Percentiles rank a stretch among this genome's conserved stretches.
Conservation (phyloP, 441 rosid species). For the Croton setiger region DNA sequence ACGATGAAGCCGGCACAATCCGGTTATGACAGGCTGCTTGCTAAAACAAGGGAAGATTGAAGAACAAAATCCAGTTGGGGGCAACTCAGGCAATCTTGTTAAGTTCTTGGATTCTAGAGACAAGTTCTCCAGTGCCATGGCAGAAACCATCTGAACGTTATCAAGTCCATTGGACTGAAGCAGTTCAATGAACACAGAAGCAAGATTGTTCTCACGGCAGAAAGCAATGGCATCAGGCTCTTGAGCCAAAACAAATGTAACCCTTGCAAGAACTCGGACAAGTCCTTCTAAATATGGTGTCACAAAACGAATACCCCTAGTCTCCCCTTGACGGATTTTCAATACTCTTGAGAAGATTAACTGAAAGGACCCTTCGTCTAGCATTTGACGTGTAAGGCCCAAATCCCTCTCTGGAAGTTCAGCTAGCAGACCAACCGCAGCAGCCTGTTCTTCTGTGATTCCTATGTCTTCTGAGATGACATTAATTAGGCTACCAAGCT, state of each 20-base stretch:
- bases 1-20: slow-evolving; percentile 74
- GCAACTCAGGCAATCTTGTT: slow-evolving; percentile 68
- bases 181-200: slow-evolving; percentile 60
- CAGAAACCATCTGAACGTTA: slow-evolving; percentile 82
- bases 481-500: slow-evolving; percentile 69
- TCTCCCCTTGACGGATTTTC: slow-evolving; percentile 71
- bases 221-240: slow-evolving; percentile 61
- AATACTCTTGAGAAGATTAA: slow-evolving; percentile 48
- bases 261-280: slow-evolving; percentile 74
- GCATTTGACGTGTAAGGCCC: slow-evolving; percentile 81
- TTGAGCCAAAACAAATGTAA: slow-evolving; percentile 65
- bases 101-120: slow-evolving; percentile 67
- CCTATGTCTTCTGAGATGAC: slow-evolving; percentile 69
- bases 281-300: slow-evolving; percentile 84
- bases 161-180: slow-evolving; percentile 83
- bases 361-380: slow-evolving; percentile 67
- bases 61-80: slow-evolving; percentile 51
- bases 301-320: slow-evolving; percentile 69
- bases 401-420: slow-evolving; percentile 90
- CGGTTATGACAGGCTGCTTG: slow-evolving; percentile 58
- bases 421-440: slow-evolving; percentile 83
- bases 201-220: slow-evolving; percentile 66
- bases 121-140: slow-evolving; percentile 85
- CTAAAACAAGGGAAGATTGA: slow-evolving; percentile 71
- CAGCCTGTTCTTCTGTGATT: slow-evolving; percentile 89